phyloP scores from a whole-genome alignment of 2,329 filamentous ascomycete genomes.

The Ophiocordyceps polyrhachis-furcata region DNA sequence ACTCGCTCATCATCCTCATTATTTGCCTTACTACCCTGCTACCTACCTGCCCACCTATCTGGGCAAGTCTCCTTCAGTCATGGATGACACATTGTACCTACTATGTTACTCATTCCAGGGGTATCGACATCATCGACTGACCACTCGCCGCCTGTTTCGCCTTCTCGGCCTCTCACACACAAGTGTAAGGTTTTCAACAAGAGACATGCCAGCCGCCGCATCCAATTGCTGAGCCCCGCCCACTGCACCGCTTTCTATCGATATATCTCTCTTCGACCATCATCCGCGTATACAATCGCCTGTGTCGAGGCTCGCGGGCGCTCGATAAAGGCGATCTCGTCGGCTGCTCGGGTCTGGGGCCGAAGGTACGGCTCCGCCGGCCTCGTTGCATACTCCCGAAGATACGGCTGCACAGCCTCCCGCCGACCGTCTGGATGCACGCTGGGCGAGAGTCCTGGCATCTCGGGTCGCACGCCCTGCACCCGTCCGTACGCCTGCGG shows the following conservation, averaged over 20 bases:
- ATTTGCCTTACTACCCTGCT: too few species aligned
- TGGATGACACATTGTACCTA: too few species aligned
- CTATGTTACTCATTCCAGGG: background rate
- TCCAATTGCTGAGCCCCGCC: background rate
- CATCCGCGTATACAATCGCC: conserved; percentile 27
- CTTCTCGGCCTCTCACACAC: background rate
- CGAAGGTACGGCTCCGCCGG: conserved; percentile 2
- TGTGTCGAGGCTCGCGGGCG: conserved; percentile 20
- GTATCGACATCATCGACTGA: background rate
- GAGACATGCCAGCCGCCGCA: background rate
- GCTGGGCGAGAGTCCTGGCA: conserved; percentile 8
- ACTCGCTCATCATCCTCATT: too few species aligned
- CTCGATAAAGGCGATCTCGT: conserved; percentile 26
- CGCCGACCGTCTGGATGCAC: conserved; percentile 11
- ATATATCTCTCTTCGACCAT: conserved; percentile 17
- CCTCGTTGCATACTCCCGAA: conserved; percentile 13
- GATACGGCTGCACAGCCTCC: conserved; percentile 14
- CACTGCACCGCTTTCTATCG: conserved; percentile 6
- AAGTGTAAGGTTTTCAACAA: background rate
- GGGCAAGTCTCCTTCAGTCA: too few species aligned
- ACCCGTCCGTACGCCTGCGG: conserved; percentile 23
- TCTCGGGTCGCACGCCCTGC: conserved; percentile 22
- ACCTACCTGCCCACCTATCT: too few species aligned
- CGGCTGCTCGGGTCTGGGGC: conserved; percentile 8
- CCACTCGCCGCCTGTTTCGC: background rate